phyloP scores from a whole-genome alignment of 2,329 filamentous ascomycete species.

The Talaromyces sp. region DNA sequence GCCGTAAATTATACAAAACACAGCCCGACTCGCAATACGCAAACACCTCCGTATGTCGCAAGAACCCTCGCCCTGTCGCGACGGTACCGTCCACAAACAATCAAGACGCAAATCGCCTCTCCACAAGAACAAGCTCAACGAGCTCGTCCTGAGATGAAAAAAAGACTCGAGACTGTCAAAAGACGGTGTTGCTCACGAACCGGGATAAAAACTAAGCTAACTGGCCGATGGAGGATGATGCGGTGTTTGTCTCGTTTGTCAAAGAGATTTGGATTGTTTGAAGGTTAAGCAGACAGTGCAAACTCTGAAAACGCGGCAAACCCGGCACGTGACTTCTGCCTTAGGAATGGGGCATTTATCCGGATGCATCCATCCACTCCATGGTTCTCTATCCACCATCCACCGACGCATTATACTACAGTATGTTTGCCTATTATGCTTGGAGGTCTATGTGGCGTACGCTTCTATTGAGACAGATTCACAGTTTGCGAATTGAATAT shows the following conservation, averaged over 20 bases:
- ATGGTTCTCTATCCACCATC: neutral
- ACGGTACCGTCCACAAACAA: neutral
- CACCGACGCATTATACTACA: neutral
- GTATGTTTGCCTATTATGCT: neutral
- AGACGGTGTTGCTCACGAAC: neutral
- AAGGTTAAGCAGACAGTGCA: constrained; percentile 43
- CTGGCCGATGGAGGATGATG: constrained; percentile 17
- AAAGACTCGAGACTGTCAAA: neutral
- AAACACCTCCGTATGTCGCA: neutral
- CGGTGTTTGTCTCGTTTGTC: constrained; percentile 23
- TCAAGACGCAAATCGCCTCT: neutral
- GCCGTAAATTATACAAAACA: neutral
- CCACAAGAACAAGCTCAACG: neutral
- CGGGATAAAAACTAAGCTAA: neutral
- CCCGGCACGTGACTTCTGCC: neutral
- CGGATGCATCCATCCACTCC: neutral
- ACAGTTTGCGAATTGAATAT: neutral
- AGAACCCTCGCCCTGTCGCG: neutral
- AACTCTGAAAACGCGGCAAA: constrained; percentile 26
- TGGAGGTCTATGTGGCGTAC: neutral
- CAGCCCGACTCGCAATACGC: neutral
- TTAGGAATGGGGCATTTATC: neutral
- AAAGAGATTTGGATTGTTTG: constrained; percentile 38
- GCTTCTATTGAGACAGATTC: neutral
- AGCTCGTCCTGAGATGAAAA: neutral